Percentiles rank a stretch among this genome's conserved stretches.
Evolutionary conservation across 306 rosid species (phyloP).

Genomic region (Benincasa hispida): DNA sequence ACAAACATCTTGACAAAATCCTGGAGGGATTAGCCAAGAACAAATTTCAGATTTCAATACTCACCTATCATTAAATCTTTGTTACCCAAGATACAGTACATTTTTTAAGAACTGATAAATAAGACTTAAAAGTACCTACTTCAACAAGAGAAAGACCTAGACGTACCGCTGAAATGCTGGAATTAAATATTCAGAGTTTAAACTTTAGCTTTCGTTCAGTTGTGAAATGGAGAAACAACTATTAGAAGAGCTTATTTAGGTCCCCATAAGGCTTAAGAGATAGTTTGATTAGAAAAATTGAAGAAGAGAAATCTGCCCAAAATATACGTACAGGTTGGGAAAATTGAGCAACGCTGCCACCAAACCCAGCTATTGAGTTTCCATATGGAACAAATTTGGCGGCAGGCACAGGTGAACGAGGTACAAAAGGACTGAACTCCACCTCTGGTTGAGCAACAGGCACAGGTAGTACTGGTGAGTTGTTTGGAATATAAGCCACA

Average conservation of each 20-base stretch:
- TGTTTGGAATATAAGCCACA: slow-evolving; percentile 51
- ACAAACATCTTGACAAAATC: not conserved
- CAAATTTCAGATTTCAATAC: not conserved
- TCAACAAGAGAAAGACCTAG: not conserved
- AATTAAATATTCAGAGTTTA: not conserved
- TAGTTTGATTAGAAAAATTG: not conserved
- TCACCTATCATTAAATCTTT: not conserved
- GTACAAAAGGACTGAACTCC: slow-evolving; percentile 29
- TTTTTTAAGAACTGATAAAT: not conserved
- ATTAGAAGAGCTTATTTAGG: not conserved
- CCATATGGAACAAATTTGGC: slow-evolving; percentile 50
- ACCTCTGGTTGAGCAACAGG: slow-evolving; percentile 48
- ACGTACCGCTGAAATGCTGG: not conserved
- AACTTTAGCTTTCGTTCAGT: not conserved
- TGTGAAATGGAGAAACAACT: not conserved
- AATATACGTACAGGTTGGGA: slow-evolving; percentile 59
- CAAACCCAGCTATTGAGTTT: slow-evolving; percentile 45
- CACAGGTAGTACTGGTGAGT: slow-evolving; percentile 31
- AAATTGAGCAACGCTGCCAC: slow-evolving; percentile 54
- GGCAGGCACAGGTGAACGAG: slow-evolving; percentile 48
- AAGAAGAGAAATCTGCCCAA: slow-evolving; percentile 7
- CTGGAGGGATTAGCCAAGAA: not conserved
- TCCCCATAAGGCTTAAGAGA: not conserved
- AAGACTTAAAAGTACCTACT: not conserved
- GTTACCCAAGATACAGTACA: not conserved